Percentiles rank a stretch among this genome's conserved stretches.
Evolutionary conservation across 2,329 filamentous ascomycete genomes (phyloP).

Genomic region (Mollisiaceae sp.): DNA sequence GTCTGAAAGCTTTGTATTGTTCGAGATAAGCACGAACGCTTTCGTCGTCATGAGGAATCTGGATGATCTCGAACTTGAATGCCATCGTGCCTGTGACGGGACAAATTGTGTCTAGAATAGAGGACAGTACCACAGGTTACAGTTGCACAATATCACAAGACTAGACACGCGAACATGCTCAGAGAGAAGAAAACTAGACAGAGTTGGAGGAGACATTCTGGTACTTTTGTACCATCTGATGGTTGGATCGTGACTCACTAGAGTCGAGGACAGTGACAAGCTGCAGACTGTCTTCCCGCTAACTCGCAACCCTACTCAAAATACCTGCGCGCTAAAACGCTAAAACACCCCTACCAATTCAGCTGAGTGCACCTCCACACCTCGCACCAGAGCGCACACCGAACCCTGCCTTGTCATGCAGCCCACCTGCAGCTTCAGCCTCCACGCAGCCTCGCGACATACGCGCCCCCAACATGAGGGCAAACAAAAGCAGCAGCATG

Average conservation of each 20-base stretch:
- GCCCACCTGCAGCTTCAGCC: conserved; percentile 20
- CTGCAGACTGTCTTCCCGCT: neutral
- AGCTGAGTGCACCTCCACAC: too few relatives aligned
- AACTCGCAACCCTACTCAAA: too few relatives aligned
- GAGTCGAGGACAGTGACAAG: conserved; percentile 1
- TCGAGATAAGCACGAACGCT: conserved; percentile 30
- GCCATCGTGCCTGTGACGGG: conserved; percentile 28
- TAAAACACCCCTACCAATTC: conserved; percentile 9
- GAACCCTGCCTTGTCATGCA: too few relatives aligned
- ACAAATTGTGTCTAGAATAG: conserved; percentile 10
- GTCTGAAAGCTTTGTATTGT: conserved; percentile 37
- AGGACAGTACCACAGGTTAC: neutral
- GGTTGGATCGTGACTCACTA: conserved; percentile 27
- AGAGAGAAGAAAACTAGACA: neutral
- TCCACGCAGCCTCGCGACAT: conserved; percentile 9
- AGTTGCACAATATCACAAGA: conserved; percentile 20
- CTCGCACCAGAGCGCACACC: too few relatives aligned
- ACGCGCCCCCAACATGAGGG: conserved; percentile 21
- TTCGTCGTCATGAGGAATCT: conserved; percentile 35
- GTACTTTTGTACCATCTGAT: conserved; percentile 22
- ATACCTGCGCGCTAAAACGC: conserved; percentile 7
- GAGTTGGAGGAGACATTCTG: neutral
- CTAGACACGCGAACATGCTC: conserved; percentile 3
- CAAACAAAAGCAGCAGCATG: conserved; percentile 20
- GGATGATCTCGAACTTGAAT: conserved; percentile 37